Conservation (phyloP, 2,329 filamentous ascomycete genomes). For the Arthrobotrys entomopaga region DNA sequence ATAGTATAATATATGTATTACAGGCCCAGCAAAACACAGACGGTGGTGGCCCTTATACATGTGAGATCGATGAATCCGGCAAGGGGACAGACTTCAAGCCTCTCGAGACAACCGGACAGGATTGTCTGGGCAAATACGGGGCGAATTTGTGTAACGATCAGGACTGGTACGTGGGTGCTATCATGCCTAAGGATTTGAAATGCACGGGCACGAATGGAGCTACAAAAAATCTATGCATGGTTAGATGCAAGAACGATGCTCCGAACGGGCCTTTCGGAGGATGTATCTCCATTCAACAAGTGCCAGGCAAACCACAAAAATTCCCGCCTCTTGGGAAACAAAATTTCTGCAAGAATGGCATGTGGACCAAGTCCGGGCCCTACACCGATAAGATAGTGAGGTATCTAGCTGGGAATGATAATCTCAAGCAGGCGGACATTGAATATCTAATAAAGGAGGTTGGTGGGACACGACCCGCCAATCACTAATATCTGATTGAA, state of each 20-base stretch:
- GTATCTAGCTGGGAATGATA: conserved; percentile 23
- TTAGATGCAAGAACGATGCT: conserved; percentile 30
- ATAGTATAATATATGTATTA: conserved; percentile 2
- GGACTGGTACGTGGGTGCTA: conserved; percentile 26
- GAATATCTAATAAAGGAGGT: conserved; percentile 16
- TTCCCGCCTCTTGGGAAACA: conserved; percentile 12
- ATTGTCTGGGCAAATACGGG: conserved; percentile 22
- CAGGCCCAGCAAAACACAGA: conserved; percentile 31
- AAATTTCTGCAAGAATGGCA: conserved; percentile 12
- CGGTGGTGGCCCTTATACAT: conserved; percentile 24
- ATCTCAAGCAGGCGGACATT: conserved; percentile 30
- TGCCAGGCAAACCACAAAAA: background rate
- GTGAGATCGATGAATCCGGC: conserved; percentile 22
- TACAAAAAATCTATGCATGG: conserved; percentile 13
- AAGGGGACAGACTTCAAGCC: conserved; percentile 16
- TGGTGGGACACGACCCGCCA: conserved; percentile 5
- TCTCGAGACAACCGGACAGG: conserved; percentile 7
- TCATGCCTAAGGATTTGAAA: conserved; percentile 18
- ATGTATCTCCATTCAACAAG: conserved; percentile 28
- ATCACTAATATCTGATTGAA: background rate
- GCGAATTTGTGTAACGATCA: conserved; percentile 19
- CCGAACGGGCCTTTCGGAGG: conserved; percentile 24
- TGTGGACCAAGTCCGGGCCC: background rate
- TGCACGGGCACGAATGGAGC: conserved; percentile 7
- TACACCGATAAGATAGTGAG: conserved; percentile 8